Evolutionary conservation across 805 yeast genomes (phyloP), one percentile per base, ranked within the genome.

Genomic region (Komagataella mondaviorum): DNA sequence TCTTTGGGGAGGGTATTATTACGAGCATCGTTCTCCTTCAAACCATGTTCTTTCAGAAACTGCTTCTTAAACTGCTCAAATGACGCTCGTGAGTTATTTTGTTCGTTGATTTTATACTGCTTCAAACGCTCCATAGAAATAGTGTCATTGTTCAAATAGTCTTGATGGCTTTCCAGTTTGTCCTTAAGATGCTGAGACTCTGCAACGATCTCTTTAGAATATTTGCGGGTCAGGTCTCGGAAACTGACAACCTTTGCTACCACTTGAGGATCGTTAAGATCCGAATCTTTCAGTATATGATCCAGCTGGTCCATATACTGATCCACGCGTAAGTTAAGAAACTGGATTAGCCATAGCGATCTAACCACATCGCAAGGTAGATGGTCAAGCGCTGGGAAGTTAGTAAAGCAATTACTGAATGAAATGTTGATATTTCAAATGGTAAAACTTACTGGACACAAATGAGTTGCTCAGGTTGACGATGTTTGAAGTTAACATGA

Each of bases 321-420:
- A 5, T 59, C 60, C 23, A 55, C 59, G 45, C 57, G 55, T 24
- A 68, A 48, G 24, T 61, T 57, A 45, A 68, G 54, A 16, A 62
- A 60, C 52, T 68, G 72, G 4, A 65, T 60, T 7, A 68, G 44
- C 71, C 72, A 68, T 48, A 68, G 51, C 3, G 67, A 64, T 46
- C 70, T 53, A 18, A 65, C 67, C 6, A 68, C 54, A 50, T 68
- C 72, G 53, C 72, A 68, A 1, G 72, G 72, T 14, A 68, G 51
- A 52, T 68, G 72, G 52, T 68, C 72, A 50, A 68, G 49, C 2
- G 57, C 57, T 55, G 45, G 2, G 16, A 12, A 5, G 16, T 3
- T n/a, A 43, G 20, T 23, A 80, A 77, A 1, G 79, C 78, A 16
- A 3, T 20, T 2, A 4, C 20, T 20, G 20, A 20, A 20, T 20